phyloP scores from a whole-genome alignment of 768 basidiomycete species.

The Boletus subcaerulescens region DNA sequence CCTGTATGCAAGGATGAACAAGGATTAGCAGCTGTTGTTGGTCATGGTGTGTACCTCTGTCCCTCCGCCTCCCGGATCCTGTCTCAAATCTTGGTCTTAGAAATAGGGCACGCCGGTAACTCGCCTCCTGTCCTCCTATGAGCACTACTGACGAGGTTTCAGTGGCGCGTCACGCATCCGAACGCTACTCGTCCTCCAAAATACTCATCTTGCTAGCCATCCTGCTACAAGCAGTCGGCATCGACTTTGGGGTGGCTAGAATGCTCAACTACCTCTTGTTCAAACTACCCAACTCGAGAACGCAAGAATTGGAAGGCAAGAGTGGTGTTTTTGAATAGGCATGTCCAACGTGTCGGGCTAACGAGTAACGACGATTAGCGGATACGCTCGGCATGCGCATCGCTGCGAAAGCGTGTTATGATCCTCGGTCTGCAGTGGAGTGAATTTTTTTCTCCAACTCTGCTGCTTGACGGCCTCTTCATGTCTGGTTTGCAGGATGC shows the following conservation, averaged over 20 bases:
- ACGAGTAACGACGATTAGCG: conserved; percentile 45
- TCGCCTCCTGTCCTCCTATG: neutral
- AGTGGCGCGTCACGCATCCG: conserved; percentile 59
- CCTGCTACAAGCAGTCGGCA: conserved; percentile 46
- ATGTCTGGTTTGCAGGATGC: conserved; percentile 51
- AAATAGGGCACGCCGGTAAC: conserved; percentile 77
- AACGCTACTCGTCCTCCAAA: conserved; percentile 41
- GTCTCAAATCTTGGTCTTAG: conserved; percentile 35
- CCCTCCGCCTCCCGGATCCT: neutral
- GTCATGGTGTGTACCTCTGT: conserved; percentile 57
- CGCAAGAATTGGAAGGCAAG: conserved; percentile 76
- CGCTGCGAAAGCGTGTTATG: conserved; percentile 81
- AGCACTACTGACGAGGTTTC: conserved; percentile 18
- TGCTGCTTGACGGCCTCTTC: neutral
- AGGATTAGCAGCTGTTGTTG: conserved; percentile 79
- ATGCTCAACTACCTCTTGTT: conserved; percentile 50
- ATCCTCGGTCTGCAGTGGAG: conserved; percentile 75
- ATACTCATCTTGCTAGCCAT: conserved; percentile 41
- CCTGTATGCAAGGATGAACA: conserved; percentile 75
- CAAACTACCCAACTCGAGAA: conserved; percentile 80
- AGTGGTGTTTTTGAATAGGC: neutral
- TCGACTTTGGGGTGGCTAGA: conserved; percentile 53
- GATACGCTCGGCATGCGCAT: conserved; percentile 83
- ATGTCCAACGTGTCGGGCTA: neutral
- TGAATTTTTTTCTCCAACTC: conserved; percentile 26